Evolutionary conservation across 179 eudicot species (phyloP), one percentile per base, ranked within the genome.

Genomic region (Corrigiola litoralis): DNA sequence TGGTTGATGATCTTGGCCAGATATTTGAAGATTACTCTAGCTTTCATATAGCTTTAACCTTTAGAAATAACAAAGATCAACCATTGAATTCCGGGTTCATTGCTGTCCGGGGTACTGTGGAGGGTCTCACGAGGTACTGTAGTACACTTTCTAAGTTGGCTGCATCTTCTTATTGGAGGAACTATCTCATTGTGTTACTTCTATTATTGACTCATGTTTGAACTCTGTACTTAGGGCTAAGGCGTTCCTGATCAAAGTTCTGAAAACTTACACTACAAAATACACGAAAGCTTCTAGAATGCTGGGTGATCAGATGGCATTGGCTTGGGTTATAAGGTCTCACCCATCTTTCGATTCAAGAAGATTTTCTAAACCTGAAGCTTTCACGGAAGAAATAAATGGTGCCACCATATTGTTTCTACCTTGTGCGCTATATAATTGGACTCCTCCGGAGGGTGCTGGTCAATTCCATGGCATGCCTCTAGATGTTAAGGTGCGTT

Each of bases 401-500:
- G 91, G 91, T 58, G 82, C 82, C 47, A 84, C 87, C 0, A 73
- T 92, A 61, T 84, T 92, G 16, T 92, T 92, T 66, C 69, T 92
- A 58, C 94, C 98, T 3, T 92, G 98, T 79, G 75, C 89, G 8
- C 51, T 71, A 46, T 92, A 87, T 78, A 92, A 92, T 62, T 92
- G 98, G 98, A 92, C 98, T 52, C 98, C 98, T 66, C 98, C 98
- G 13, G 98, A 92, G 56, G 98, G 97, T 6, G 97, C 95, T 18
- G 97, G 98, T 63, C 98, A 92, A 69, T 92, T 92, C 81, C 98
- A 84, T 71, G 98, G 98, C 74, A 89, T 92, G 96, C 96, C 97
- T 13, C 72, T 90, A 64, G 98, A 90, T 83, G 98, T 90, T 17
- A 92, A 90, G 97, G 98, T 92, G 77, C 12, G 27, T 14, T 65